Base-by-base conservation (phyloP, 805 yeast genomes). In the Myxozyma melibiosi region DNA sequence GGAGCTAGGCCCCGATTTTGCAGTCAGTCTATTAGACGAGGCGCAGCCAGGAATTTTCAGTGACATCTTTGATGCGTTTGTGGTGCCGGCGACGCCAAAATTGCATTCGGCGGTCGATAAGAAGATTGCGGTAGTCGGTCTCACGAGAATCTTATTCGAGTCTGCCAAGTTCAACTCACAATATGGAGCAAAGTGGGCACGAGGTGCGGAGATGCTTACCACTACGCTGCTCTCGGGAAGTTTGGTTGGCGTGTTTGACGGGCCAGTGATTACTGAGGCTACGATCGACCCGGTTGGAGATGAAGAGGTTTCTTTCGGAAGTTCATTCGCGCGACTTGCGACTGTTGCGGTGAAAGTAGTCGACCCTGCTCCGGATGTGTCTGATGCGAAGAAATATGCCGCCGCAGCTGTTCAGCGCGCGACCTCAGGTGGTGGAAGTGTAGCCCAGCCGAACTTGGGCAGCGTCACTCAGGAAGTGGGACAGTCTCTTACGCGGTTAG, bases 231-330 rank as follows among this genome's bases (percentile, higher is more conserved):
- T 51, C 20, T 50, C 57, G 8, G 58, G 53, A 13, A 54, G 52
- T 22, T 14, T 61, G 6, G 64, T 47, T n/a, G 64, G 60, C 6
- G 56, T 50, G 25, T 42, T 41, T 39, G 59, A 46, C 13, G 51
- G 31, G 1, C 43, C 31, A 4, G 60, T 64, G 25, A 71, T 72
- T 43, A 57, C 71, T 38, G 75, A 71, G 18, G 65, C 66, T n/a
- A 74, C 77, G 39, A 11, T 39, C 11, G 49, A 51, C 2, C 70
- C 75, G 39, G 59, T 58, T 16, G 62, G 50, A 7, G 68, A 63
- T 16, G 67, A 86, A 51, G 96, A 90, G 60, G 79, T 85, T 48
- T 77, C 94, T 1, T 94, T 91, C 72, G 98, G 98, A 1, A 85
- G 97, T 0, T 83, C 85, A 51, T 94, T 82, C 71, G 88, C 95